These are phyloP conservation scores for Euphorbia peplus DNA, from an alignment of 345 rosid genomes.

Conservation along the genomic window DNA sequence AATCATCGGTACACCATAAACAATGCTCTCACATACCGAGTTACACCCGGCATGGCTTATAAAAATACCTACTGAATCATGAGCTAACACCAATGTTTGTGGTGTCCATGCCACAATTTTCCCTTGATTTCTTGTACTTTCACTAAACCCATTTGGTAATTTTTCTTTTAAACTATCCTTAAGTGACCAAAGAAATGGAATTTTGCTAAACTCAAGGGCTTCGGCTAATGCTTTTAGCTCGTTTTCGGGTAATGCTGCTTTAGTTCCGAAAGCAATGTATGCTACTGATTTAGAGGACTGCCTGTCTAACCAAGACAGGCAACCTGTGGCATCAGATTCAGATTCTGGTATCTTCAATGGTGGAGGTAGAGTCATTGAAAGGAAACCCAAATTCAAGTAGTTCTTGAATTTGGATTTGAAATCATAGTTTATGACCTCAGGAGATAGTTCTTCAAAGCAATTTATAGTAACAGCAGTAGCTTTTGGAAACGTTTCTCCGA, in stretches of 20 bases:
- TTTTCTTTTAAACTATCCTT: slow-evolving; percentile 10
- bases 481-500: too few species aligned
- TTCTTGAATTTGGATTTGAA: slow-evolving; percentile 32
- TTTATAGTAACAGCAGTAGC: too few species aligned
- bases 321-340: slow-evolving; percentile 34
- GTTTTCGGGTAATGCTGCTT: slow-evolving; percentile 24
- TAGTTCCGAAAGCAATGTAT: slow-evolving; percentile 65
- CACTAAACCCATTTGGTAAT: slow-evolving; percentile 18
- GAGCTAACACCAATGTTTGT: slow-evolving; percentile 46
- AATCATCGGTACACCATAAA: slow-evolving; percentile 23
- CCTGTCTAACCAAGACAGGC: slow-evolving; percentile 52
- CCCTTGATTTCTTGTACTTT: slow-evolving; percentile 29
- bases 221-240: slow-evolving; percentile 49
- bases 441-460: slow-evolving; percentile 6
- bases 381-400: slow-evolving; percentile 6
- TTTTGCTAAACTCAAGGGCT: slow-evolving; percentile 42
- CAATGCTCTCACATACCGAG: slow-evolving; percentile 17
- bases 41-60: slow-evolving; percentile 24
- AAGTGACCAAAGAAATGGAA: slow-evolving; percentile 58
- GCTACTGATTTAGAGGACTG: slow-evolving; percentile 36
- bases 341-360: slow-evolving; percentile 10
- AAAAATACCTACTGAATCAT: slow-evolving; percentile 25
- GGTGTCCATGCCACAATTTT: slow-evolving; percentile 61
- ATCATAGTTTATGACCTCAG: slow-evolving; percentile 23
- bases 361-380: slow-evolving; percentile 2